Percentiles rank a stretch among this genome's conserved stretches.
These are phyloP conservation scores for Castanea crenata DNA, from an alignment of 306 rosid genomes.

Conservation along the genomic window DNA sequence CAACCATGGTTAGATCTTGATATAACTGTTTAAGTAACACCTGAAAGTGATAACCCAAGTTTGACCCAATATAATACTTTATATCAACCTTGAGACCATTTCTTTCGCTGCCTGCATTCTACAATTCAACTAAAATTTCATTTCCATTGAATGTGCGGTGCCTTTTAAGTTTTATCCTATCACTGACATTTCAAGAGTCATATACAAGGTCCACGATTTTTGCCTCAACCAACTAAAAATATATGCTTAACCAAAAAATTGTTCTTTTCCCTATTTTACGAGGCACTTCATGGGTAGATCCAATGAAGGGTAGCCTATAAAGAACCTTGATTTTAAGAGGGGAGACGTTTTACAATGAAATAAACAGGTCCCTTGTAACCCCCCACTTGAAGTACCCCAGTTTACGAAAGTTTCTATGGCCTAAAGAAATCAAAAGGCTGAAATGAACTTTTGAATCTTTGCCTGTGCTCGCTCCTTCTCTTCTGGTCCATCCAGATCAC, in stretches of 20 bases:
- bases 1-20: too few species aligned
- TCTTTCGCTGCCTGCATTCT: background rate
- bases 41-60: background rate
- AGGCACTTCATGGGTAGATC: background rate
- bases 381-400: too few species aligned
- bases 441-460: conserved; percentile 77
- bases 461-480: conserved; percentile 87
- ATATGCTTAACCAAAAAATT: too few species aligned
- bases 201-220: background rate
- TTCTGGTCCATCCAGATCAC: conserved; percentile 90
- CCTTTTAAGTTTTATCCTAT: background rate
- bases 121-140: background rate
- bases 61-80: too few species aligned
- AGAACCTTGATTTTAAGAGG: background rate
- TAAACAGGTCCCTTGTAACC: background rate
- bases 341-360: background rate
- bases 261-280: too few species aligned
- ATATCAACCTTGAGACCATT: background rate
- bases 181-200: background rate
- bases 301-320: background rate
- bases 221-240: too few species aligned
- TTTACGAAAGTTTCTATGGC: background rate
- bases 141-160: background rate
- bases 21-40: background rate
- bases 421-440: conserved; percentile 42